These are phyloP conservation scores for Erodium texanum DNA, from an alignment of 441 rosid genomes.

Conservation along the genomic window DNA sequence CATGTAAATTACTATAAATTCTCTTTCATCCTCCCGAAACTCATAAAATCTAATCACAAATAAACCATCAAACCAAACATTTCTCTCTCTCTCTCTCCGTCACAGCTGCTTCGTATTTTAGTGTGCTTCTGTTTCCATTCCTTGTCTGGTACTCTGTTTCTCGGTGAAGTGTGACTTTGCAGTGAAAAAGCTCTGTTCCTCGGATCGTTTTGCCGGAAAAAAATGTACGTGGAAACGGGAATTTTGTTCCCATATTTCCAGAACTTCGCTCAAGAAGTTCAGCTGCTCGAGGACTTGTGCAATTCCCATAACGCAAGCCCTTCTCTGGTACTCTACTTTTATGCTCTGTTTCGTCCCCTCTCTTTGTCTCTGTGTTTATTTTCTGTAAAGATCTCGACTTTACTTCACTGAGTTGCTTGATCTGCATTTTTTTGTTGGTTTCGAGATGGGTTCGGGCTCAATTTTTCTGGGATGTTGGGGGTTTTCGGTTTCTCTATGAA, in stretches of 20 bases:
- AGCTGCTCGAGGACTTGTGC: conserved; percentile 67
- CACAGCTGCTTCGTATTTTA: conserved; percentile 8
- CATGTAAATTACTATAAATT: neutral
- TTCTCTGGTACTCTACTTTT: conserved; percentile 38
- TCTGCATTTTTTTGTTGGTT: conserved; percentile 28
- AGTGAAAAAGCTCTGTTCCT: neutral
- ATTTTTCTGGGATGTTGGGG: conserved; percentile 10
- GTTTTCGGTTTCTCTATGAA: neutral
- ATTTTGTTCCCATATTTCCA: conserved; percentile 66
- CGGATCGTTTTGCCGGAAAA: conserved; percentile 12
- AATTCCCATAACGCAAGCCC: conserved; percentile 51
- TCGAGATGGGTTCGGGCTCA: conserved; percentile 21
- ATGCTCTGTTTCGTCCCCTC: too few relatives aligned
- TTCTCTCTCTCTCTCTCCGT: neutral
- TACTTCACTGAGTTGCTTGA: conserved; percentile 11
- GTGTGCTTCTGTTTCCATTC: conserved; percentile 1
- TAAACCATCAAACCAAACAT: neutral
- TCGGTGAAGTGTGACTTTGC: neutral
- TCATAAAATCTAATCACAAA: neutral
- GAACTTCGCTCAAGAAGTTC: conserved; percentile 55
- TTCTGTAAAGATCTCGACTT: conserved; percentile 2
- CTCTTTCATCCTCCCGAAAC: neutral
- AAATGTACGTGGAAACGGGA: conserved; percentile 87
- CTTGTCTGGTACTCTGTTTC: conserved; percentile 14
- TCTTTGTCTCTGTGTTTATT: neutral